Base-by-base conservation (phyloP, 257 asterid genomes). In the Scutellaria baicalensis region DNA sequence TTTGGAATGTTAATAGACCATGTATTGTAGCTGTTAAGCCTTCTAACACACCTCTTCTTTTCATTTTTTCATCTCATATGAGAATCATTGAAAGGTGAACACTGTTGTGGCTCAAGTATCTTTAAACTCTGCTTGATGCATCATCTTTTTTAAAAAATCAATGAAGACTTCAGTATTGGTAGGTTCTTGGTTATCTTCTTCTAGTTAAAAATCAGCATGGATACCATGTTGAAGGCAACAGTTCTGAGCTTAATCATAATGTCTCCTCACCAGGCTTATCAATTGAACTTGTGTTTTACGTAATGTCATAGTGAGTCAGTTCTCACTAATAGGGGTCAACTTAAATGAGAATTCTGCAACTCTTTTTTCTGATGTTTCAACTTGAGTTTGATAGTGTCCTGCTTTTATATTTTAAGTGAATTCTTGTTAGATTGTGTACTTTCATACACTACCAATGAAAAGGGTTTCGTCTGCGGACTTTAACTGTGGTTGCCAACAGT, bases 151-250 rank as follows among this genome's bases (percentile, higher is more conserved):
- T 68, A 13, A 40, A 67, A 67, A 39, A 71, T 35, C 14, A n/a
- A n/a, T 12, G 63, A 14, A 61, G 44, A 60, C 21, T 10, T 10
- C 49, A 33, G 49, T 36, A 9, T 45, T 45, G 51, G 51, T 70
- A 21, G 61, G 67, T 60, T 59, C 69, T 71, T 48, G 64, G 40
- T 13, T 52, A 49, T 71, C 45, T 40, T 39, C 54, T 48, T 60
- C 45, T 61, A 48, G 16, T 38, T 21, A 31, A 2, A 52, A 20
- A 17, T 52, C 35, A 38, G 63, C 62, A 6, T 39, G 8, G 23
- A 54, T 67, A 20, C 63, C 10, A 18, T 18, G 18, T 20, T 35
- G 52, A 39, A 38, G 63, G 18, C 16, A 18, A 48, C 9, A 40
- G 9, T 16, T 49, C 35, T 16, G 31, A 13, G 35, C 59, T 49